Evolutionary conservation across 768 basidiomycete species (phyloP), one percentile per base, ranked within the genome.

Genomic region (Trametes cingulata): DNA sequence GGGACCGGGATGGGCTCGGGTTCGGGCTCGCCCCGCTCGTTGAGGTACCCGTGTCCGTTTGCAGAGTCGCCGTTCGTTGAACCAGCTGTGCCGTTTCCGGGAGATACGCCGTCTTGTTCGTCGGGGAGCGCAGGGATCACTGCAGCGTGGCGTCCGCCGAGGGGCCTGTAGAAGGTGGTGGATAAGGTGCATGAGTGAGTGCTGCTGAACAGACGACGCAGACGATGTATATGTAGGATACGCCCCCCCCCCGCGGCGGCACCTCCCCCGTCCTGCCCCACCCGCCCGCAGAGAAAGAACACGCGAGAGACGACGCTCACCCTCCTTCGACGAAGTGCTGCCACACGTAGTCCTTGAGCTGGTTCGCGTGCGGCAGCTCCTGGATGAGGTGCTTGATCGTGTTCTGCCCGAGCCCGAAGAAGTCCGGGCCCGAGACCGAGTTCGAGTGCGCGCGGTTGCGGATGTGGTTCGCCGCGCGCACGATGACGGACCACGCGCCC

Each of bases 301-400:
- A 46, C 10, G 42, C 41, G 35, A 52, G 49, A 52, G 49, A 52
- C 60, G 43, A 60, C 50, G 83, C 88, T 80, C 74, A 90, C 87
- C 90, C 91, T 76, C 91, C 91, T 73, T 94, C 91, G 9, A 85
- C 80, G 70, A 91, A 93, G 61, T 85, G 82, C 70, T 93, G 91
- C 90, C 90, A 91, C 27, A 92, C 90, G 69, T 94, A 94, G 74
- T 91, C 87, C 65, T 83, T 79, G 57, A 93, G 71, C 45, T 82
- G 76, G 71, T 87, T 83, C 14, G 92, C 87, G 58, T 84, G 83
- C 6, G 87, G 85, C 15, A 94, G 78, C 72, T 91, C 88, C 72
- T 94, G 91, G n/a, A 94, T 91, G 37, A 93, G 80, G 68, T 91
- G 89, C 75, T 93, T 93, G 77, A 94, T 92, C 4, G 89, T 88